phyloP scores from a whole-genome alignment of 169 alveolate genomes.

The Plasmodium coatneyi region DNA sequence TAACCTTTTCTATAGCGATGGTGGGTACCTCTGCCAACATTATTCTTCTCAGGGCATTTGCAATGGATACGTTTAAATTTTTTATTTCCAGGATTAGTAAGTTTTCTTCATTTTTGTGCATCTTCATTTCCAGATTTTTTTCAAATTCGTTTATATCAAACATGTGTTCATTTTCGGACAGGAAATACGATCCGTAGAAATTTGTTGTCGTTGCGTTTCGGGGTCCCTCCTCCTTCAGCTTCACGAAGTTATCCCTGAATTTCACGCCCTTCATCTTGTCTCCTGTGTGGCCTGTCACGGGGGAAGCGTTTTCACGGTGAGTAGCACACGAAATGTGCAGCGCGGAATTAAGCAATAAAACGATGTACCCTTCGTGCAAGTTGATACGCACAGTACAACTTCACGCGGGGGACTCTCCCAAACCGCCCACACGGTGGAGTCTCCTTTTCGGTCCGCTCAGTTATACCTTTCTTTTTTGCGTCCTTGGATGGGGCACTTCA shows the following conservation, averaged over 20 bases:
- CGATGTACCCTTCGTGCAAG: neutral
- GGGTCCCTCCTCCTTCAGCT: constrained; percentile 50
- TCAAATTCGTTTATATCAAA: constrained; percentile 62
- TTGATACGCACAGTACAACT: neutral
- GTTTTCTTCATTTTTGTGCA: constrained; percentile 76
- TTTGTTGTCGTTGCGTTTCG: constrained; percentile 69
- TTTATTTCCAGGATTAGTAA: constrained; percentile 85
- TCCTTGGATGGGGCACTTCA: neutral
- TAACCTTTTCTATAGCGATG: constrained; percentile 95
- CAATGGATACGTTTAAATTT: constrained; percentile 94
- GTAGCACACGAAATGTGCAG: neutral
- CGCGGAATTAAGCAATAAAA: neutral
- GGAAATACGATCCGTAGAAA: constrained; percentile 60
- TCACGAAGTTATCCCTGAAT: constrained; percentile 32
- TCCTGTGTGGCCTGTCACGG: neutral
- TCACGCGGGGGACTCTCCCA: neutral
- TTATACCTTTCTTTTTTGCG: neutral
- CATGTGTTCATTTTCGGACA: constrained; percentile 41
- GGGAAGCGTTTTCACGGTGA: neutral
- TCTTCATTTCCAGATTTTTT: constrained; percentile 76
- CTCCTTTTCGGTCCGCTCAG: neutral
- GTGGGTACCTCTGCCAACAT: constrained; percentile 97
- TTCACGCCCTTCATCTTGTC: constrained; percentile 37
- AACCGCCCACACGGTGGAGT: neutral
- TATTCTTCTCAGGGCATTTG: constrained; percentile 96